Percentiles rank a stretch among this genome's conserved stretches.
Evolutionary conservation across 139 green algal species (phyloP).

Genomic region (Tetratostichococcus sp.): DNA sequence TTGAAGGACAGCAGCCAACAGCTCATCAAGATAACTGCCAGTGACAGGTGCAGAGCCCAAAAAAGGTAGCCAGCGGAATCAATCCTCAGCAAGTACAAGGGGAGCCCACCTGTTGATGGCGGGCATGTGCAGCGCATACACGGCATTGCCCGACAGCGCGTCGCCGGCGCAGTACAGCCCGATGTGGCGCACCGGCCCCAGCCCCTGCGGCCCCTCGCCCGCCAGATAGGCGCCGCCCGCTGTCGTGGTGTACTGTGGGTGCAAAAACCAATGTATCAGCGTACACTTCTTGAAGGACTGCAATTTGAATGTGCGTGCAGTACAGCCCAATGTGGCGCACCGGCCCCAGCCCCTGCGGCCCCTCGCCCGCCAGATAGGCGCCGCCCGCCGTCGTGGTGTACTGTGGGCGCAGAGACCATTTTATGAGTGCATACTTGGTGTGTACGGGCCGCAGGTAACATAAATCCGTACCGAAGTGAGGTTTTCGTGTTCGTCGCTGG

Average conservation of each 20-base stretch:
- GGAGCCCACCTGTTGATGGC: constrained; percentile 11
- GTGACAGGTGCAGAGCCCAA: too few relatives aligned
- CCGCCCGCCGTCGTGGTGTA: constrained; percentile 51
- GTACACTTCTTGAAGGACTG: too few relatives aligned
- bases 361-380: constrained; percentile 56
- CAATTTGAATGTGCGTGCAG: too few relatives aligned
- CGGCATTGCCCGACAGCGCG: constrained; percentile 22
- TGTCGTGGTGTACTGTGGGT: constrained; percentile 26
- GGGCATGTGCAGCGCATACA: constrained; percentile 59
- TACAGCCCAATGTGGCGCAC: constrained; percentile 70
- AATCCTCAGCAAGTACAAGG: too few relatives aligned
- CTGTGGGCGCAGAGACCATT: not conserved
- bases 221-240: constrained; percentile 64
- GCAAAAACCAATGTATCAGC: too few relatives aligned
- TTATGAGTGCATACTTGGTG: too few relatives aligned
- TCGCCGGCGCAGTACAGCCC: constrained; percentile 61
- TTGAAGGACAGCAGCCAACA: too few relatives aligned
- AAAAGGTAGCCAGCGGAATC: not conserved
- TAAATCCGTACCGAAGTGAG: too few relatives aligned
- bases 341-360: constrained; percentile 33
- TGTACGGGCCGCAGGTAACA: too few relatives aligned
- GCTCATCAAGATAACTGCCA: too few relatives aligned
- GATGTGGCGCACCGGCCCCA: constrained; percentile 58
- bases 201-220: constrained; percentile 27
- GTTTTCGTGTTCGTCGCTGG: too few relatives aligned